Base-by-base conservation (phyloP, 2,329 filamentous ascomycete genomes). In the Diaporthe australafricana region DNA sequence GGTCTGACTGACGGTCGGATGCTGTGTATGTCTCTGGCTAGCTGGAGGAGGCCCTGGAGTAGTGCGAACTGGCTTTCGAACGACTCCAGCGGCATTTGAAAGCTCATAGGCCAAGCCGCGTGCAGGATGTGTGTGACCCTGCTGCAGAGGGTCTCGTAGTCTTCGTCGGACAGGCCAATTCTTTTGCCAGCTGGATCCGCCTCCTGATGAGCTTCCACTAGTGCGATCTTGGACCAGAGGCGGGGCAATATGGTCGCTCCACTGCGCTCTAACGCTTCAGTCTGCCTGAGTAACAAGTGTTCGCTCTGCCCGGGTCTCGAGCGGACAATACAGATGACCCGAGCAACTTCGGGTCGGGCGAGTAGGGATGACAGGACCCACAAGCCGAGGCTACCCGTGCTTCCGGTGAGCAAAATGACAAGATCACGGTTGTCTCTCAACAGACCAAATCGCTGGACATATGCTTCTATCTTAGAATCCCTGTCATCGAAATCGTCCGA, bases 41-140 rank as follows among this genome's bases (percentile, higher is more conserved):
- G 81, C 70, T 85, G 79, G 22, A 87, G 79, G 2, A 90, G 75
- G 70, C 85, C 83, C 3, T 84, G 82, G 65, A 89, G 82, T 5
- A 84, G 82, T 4, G 82, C 79, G 48, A 88, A 82, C 66, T 87
- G 83, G 0, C 82, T 78, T 72, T 84, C 83, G 71, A 88, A 88
- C 0, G 82, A 85, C 14, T 81, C 77, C 1, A 87, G 66, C 0
- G 83, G 78, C 12, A 86, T 81, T 73, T 84, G 87, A 74, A 84
- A 86, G 75, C 86, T 87, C 78, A 88, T 87, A 0, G 72, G 70
- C 72, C 72, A 74, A 12, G 86, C 86, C 68, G 85, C 87, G 76
- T 88, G 87, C 60, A 86, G 83, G 9, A 87, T 76, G 71, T 88
- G 84, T 0, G 87, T 89, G 14, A 84, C 84, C 1, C 66, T 75